Conservation (phyloP, 768 basidiomycete species). For the Lentinula raphanica region DNA sequence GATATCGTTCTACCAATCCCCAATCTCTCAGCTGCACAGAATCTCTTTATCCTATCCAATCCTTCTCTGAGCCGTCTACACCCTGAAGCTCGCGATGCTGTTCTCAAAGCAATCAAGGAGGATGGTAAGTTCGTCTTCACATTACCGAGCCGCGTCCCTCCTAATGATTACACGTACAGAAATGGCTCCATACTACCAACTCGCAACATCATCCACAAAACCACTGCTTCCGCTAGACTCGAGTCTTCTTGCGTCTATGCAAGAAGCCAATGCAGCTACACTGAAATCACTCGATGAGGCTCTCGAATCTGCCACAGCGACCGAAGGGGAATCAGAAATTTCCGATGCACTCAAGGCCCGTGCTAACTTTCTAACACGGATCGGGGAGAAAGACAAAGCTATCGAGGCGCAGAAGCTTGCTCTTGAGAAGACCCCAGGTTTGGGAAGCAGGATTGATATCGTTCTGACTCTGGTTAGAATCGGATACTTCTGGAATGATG, state of each 20-base stretch:
- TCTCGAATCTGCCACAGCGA: constrained; percentile 82
- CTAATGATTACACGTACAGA: constrained; percentile 38
- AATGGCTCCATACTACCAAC: constrained; percentile 81
- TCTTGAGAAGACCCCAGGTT: constrained; percentile 85
- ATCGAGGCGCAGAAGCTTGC: constrained; percentile 79
- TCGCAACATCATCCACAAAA: constrained; percentile 46
- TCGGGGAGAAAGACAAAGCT: constrained; percentile 92
- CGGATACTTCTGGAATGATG: constrained; percentile 86
- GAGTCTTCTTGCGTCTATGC: constrained; percentile 50
- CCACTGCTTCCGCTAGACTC: constrained; percentile 45
- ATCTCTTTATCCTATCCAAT: constrained; percentile 68
- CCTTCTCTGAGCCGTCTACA: constrained; percentile 59
- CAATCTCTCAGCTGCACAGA: constrained; percentile 77
- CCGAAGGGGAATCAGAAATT: constrained; percentile 91
- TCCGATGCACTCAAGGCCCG: constrained; percentile 79
- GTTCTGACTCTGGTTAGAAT: constrained; percentile 84
- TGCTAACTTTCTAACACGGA: constrained; percentile 81
- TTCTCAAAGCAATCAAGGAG: constrained; percentile 70
- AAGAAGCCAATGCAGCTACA: constrained; percentile 66
- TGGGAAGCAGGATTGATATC: constrained; percentile 92
- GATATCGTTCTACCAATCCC: constrained; percentile 82
- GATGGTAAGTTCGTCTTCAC: constrained; percentile 55
- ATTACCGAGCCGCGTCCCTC: background rate
- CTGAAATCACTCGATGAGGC: constrained; percentile 72
- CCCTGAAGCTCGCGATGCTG: constrained; percentile 53